Evolutionary conservation across 768 basidiomycete species (phyloP).

Genomic region (Kwoniella bestiolae): DNA sequence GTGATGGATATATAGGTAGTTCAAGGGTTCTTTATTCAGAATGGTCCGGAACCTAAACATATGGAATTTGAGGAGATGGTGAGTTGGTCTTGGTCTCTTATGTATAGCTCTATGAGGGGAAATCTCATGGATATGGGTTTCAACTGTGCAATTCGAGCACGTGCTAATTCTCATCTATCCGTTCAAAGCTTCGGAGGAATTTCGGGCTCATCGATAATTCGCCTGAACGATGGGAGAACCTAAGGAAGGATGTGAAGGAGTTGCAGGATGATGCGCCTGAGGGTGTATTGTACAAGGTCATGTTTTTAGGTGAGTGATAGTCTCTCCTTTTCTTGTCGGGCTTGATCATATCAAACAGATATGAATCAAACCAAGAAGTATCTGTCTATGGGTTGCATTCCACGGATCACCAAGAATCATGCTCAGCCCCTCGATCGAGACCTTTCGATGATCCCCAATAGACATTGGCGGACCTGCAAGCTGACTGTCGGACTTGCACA

Average conservation of each 20-base stretch:
- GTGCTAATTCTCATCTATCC: not conserved
- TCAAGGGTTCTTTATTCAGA: conserved; percentile 43
- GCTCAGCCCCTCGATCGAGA: too few species aligned
- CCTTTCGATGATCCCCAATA: too few species aligned
- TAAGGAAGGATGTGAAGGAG: conserved; percentile 30
- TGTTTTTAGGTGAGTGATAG: conserved; percentile 48
- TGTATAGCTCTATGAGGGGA: not conserved
- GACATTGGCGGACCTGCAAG: too few species aligned
- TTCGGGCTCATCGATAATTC: conserved; percentile 49
- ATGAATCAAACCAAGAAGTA: too few species aligned
- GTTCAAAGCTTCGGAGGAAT: conserved; percentile 34
- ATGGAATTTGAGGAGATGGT: conserved; percentile 41
- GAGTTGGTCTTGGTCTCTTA: conserved; percentile 15
- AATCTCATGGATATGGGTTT: not conserved
- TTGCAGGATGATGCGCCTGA: conserved; percentile 40
- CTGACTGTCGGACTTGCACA: too few species aligned
- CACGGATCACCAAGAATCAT: too few species aligned
- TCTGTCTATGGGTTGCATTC: too few species aligned
- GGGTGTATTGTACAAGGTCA: conserved; percentile 51
- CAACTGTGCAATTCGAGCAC: not conserved
- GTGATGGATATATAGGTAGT: conserved; percentile 28
- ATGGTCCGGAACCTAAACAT: conserved; percentile 35
- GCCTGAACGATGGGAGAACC: conserved; percentile 46
- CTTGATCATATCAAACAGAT: too few species aligned
- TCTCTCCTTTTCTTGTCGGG: too few species aligned